A percentile compares a stretch with the other conserved stretches of the same genome.
Evolutionary conservation across 2,329 filamentous ascomycete species (phyloP).

Genomic region (Trichoderma cornu-damae): DNA sequence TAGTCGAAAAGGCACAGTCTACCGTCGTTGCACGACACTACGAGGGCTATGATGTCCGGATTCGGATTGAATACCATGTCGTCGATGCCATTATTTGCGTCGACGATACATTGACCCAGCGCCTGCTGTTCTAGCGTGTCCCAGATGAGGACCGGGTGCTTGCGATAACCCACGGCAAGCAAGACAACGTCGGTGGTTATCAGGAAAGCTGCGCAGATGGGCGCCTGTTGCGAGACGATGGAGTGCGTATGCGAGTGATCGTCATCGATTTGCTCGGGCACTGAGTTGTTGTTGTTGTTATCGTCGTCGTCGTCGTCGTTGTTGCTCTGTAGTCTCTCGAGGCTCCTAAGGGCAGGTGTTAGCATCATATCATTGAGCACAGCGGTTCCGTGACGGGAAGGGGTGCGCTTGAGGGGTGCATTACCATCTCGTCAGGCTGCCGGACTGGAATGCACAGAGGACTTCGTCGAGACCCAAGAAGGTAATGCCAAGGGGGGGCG

Average conservation of each 20-base stretch:
- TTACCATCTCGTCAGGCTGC: not conserved
- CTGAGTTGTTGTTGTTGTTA: no score
- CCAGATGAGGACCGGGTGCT: not conserved
- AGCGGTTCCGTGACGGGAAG: no score
- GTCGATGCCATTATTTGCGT: slow-evolving; percentile 7
- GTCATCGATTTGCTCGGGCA: not conserved
- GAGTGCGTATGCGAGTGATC: not conserved
- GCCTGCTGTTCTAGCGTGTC: not conserved
- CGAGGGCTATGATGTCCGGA: not conserved
- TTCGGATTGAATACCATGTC: slow-evolving; percentile 4
- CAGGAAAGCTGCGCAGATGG: not conserved
- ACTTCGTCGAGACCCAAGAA: not conserved
- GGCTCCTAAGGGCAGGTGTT: not conserved
- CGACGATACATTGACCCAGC: not conserved
- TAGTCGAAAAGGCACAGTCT: slow-evolving; percentile 6
- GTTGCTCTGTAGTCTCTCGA: not conserved
- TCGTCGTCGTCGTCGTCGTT: no score
- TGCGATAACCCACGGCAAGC: not conserved
- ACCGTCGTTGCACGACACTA: not conserved
- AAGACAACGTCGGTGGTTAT: not conserved
- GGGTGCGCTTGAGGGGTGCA: not conserved
- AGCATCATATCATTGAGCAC: not conserved
- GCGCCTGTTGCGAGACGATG: not conserved
- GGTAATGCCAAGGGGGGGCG: not conserved
- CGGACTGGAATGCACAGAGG: not conserved